These are phyloP conservation scores for Aplosporella prunicola DNA, from an alignment of 2,329 filamentous ascomycete genomes.

Conservation along the genomic window DNA sequence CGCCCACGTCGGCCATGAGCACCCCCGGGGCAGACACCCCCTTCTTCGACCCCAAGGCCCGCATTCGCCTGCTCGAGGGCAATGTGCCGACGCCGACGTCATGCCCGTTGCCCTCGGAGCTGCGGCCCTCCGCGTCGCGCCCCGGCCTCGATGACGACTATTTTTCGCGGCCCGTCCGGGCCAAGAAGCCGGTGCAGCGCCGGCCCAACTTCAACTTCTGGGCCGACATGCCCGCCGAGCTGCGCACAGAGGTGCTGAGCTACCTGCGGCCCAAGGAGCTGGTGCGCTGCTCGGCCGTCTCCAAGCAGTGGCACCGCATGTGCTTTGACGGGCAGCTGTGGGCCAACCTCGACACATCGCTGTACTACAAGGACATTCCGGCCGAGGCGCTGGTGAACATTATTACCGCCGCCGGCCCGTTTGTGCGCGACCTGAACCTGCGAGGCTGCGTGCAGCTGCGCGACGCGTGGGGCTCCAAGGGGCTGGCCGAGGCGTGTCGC, in stretches of 20 bases:
- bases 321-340: constrained; percentile 95
- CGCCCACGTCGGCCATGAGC: constrained; percentile 43
- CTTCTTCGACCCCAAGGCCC: constrained; percentile 43
- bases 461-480: constrained; percentile 67
- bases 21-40: constrained; percentile 39
- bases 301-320: constrained; percentile 65
- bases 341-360: constrained; percentile 70
- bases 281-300: constrained; percentile 66
- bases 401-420: constrained; percentile 75
- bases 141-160: constrained; percentile 36
- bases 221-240: constrained; percentile 70
- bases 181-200: constrained; percentile 24
- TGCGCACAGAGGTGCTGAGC: constrained; percentile 67
- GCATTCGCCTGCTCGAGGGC: constrained; percentile 47
- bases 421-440: constrained; percentile 82
- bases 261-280: constrained; percentile 74
- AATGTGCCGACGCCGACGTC: constrained; percentile 39
- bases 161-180: constrained; percentile 33
- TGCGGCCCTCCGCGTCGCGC: constrained; percentile 40
- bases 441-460: constrained; percentile 83
- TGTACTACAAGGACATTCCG: constrained; percentile 81
- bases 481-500: constrained; percentile 71
- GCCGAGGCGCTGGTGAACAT: constrained; percentile 76
- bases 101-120: constrained; percentile 54
- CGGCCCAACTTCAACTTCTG: constrained; percentile 57